Conservation (phyloP, 2,329 filamentous ascomycete genomes). For the Stagonosporopsis tanaceti region DNA sequence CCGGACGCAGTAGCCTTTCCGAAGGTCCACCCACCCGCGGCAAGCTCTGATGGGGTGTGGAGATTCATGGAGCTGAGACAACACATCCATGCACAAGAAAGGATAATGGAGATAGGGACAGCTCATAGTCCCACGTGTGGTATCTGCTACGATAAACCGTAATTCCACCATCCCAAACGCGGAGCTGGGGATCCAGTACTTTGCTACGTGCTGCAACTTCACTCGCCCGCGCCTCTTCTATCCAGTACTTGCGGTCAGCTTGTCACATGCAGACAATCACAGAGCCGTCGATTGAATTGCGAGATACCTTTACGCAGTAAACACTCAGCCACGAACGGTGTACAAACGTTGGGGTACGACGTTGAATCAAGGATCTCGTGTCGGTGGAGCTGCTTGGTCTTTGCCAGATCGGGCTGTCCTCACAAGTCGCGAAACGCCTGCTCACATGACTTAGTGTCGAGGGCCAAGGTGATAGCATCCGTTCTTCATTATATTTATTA, state of each 20-base stretch:
- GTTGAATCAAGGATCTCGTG: not conserved
- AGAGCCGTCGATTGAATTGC: not conserved
- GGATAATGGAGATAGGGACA: conserved; percentile 6
- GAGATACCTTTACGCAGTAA: not conserved
- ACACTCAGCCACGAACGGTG: not conserved
- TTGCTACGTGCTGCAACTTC: not conserved
- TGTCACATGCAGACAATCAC: not conserved
- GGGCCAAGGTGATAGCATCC: not conserved
- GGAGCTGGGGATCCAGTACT: not conserved
- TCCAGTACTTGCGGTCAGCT: not conserved
- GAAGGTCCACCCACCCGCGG: conserved; percentile 12
- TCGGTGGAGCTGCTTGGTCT: not conserved
- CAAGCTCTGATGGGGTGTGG: conserved; percentile 21
- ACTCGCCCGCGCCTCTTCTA: conserved; percentile 1
- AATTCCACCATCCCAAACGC: not conserved
- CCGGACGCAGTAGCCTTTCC: conserved; percentile 27
- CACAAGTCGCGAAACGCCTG: conserved; percentile 1
- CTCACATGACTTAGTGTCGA: conserved; percentile 11
- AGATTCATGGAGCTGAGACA: conserved; percentile 20
- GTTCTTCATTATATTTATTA: not conserved
- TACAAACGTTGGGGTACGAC: not conserved
- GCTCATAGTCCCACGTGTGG: not conserved
- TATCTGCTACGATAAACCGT: not conserved
- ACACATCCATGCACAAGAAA: conserved; percentile 14
- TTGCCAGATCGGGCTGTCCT: not conserved